Conservation (phyloP, 2,329 filamentous ascomycete species). For the Epichloe festucae region DNA sequence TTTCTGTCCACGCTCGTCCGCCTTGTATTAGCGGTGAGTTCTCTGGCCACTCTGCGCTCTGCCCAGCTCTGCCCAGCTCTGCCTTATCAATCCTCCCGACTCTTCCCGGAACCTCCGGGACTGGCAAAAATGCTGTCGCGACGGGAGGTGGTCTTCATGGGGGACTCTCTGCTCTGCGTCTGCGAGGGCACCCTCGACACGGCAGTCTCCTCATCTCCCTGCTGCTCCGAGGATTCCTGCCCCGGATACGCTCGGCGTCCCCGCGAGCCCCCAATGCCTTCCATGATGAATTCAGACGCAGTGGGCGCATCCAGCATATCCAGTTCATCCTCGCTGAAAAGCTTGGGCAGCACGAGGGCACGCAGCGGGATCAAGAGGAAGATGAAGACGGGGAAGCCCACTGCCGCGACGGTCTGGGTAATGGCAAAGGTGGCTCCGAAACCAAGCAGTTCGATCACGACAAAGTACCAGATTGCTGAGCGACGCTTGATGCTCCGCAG, state of each 20-base stretch:
- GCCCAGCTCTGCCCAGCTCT: slow-evolving; percentile 22
- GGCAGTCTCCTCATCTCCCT: background rate
- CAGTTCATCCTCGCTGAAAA: slow-evolving; percentile 49
- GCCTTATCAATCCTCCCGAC: slow-evolving; percentile 22
- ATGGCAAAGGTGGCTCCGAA: slow-evolving; percentile 73
- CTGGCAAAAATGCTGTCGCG: slow-evolving; percentile 16
- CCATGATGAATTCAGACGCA: slow-evolving; percentile 63
- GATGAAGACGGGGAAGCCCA: slow-evolving; percentile 68
- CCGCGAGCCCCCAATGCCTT: slow-evolving; percentile 55
- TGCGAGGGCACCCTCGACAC: slow-evolving; percentile 6
- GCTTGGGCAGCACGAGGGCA: slow-evolving; percentile 47
- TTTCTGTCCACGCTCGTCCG: slow-evolving; percentile 13
- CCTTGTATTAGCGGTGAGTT: slow-evolving; percentile 15
- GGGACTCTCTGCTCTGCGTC: slow-evolving; percentile 5
- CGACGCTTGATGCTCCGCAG: slow-evolving; percentile 48
- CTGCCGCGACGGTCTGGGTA: slow-evolving; percentile 70
- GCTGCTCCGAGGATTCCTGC: slow-evolving; percentile 5
- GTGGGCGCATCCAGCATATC: slow-evolving; percentile 57
- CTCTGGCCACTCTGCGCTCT: slow-evolving; percentile 16
- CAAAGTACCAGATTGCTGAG: slow-evolving; percentile 57
- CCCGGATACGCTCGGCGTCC: slow-evolving; percentile 20
- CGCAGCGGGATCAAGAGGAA: slow-evolving; percentile 54
- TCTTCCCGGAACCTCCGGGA: slow-evolving; percentile 16
- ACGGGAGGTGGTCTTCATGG: slow-evolving; percentile 4
- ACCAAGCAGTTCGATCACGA: slow-evolving; percentile 52